phyloP scores from a whole-genome alignment of 1,284 basidiomycete genomes.

The Apiotrichum montevideense region DNA sequence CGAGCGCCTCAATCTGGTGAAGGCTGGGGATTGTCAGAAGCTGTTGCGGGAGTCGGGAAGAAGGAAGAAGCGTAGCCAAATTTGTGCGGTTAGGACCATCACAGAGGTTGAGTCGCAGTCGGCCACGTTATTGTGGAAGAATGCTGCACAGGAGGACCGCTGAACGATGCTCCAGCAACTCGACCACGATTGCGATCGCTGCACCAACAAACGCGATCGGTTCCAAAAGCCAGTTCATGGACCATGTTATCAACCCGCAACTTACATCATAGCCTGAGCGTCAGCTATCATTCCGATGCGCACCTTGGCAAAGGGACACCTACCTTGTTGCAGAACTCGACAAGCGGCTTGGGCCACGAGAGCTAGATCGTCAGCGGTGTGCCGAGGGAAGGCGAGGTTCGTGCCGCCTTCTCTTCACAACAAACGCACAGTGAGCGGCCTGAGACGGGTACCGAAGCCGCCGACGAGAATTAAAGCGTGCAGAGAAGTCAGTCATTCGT shows the following conservation, averaged over 20 bases:
- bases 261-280: constrained; percentile 46
- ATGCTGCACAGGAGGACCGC: no score
- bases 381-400: no score
- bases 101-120: no score
- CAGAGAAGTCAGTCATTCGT: constrained; percentile 1
- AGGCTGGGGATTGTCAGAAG: constrained; percentile 32
- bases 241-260: background rate
- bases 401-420: no score
- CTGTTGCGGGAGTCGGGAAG: no score
- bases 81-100: no score
- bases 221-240: no score
- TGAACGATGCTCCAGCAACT: no score
- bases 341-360: constrained; percentile 52
- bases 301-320: constrained; percentile 12
- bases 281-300: no score
- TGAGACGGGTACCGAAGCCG: constrained; percentile 52
- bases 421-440: constrained; percentile 51
- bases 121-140: background rate
- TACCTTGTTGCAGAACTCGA: constrained; percentile 52
- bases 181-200: no score
- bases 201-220: no score
- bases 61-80: no score
- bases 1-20: constrained; percentile 53
- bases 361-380: constrained; percentile 23
- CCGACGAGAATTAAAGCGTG: constrained; percentile 50